Conservation (phyloP, 352 stramenopile species). For the Phytophthora nicotianae region DNA sequence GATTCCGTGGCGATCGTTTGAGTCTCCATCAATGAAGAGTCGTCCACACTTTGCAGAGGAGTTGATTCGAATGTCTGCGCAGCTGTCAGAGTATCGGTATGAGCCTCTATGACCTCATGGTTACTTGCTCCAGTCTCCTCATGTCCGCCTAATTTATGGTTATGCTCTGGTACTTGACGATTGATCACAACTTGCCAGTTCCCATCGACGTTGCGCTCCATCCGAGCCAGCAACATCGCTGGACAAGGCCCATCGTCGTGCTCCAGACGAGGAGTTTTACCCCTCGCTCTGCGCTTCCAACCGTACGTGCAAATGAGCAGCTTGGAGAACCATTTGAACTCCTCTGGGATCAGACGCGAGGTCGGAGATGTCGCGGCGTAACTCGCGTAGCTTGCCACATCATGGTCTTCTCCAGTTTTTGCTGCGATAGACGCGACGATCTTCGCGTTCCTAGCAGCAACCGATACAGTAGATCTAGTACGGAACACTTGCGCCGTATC, state of each 20-base stretch:
- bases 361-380: constrained; percentile 30
- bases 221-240: constrained; percentile 70
- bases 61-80: constrained; percentile 9
- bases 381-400: constrained; percentile 47
- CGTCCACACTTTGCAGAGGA: constrained; percentile 4
- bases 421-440: constrained; percentile 26
- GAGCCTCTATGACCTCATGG: constrained; percentile 5
- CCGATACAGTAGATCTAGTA: constrained; percentile 73
- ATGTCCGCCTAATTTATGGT: constrained; percentile 44
- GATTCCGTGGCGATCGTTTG: constrained; percentile 12
- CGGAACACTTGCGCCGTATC: constrained; percentile 71
- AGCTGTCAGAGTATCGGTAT: constrained; percentile 12
- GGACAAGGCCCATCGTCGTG: constrained; percentile 43
- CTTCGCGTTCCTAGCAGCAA: constrained; percentile 65
- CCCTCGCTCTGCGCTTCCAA: constrained; percentile 70
- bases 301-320: constrained; percentile 78
- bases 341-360: constrained; percentile 51
- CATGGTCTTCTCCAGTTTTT: constrained; percentile 26
- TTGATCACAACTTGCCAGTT: constrained; percentile 74
- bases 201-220: constrained; percentile 69
- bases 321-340: constrained; percentile 79
- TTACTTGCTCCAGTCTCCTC: constrained; percentile 19
- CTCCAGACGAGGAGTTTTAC: constrained; percentile 33
- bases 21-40: constrained; percentile 15
- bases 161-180: constrained; percentile 69